Evolutionary conservation across 768 basidiomycete species (phyloP).

Genomic region (Pisolithus orientalis): DNA sequence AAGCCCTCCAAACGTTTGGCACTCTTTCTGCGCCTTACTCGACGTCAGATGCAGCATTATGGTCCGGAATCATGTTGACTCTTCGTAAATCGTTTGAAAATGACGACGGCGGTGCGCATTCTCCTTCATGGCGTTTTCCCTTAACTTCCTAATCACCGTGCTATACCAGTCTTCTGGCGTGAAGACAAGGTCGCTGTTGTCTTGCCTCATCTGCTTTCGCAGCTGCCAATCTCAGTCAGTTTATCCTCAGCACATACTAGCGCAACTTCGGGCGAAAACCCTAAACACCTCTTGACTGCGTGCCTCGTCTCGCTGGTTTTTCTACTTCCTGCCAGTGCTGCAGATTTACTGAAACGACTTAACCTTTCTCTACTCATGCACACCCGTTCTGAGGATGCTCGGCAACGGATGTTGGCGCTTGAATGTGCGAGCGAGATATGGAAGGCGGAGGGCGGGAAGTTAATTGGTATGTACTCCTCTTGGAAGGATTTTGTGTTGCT

Average conservation of each 20-base stretch:
- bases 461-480: conserved; percentile 47
- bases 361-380: conserved; percentile 85
- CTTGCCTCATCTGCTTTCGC: conserved; percentile 51
- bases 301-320: conserved; percentile 15
- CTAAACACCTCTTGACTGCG: conserved; percentile 7
- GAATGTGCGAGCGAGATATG: conserved; percentile 67
- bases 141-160: not conserved
- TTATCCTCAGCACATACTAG: conserved; percentile 8
- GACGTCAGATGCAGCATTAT: conserved; percentile 41
- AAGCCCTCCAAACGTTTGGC: conserved; percentile 50
- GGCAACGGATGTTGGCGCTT: conserved; percentile 66
- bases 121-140: not conserved
- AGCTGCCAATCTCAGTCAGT: conserved; percentile 49
- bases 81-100: conserved; percentile 64
- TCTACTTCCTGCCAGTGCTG: conserved; percentile 12
- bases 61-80: conserved; percentile 55
- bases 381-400: conserved; percentile 76
- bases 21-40: conserved; percentile 13
- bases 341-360: conserved; percentile 61
- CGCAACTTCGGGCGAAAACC: conserved; percentile 1
- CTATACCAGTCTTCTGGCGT: conserved; percentile 74
- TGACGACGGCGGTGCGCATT: conserved; percentile 71
- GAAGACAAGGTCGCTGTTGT: conserved; percentile 71
- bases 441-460: conserved; percentile 67
- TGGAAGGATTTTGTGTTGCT: not conserved